Conservation (phyloP, 1,139 yeast genomes). For the Nakaseomyces nivariensis region DNA sequence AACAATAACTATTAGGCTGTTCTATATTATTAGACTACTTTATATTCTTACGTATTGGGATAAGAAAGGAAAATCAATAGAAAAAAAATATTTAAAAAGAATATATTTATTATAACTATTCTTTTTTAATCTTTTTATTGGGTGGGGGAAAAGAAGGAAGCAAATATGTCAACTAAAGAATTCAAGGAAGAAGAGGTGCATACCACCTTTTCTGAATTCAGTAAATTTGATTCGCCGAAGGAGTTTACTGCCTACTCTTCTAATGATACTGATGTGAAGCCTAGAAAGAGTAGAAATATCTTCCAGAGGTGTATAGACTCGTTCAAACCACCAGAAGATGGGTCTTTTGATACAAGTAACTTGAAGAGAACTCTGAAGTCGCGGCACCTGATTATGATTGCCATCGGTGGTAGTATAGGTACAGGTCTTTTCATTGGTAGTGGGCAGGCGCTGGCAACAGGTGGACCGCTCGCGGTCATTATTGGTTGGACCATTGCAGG, state of each 20-base stretch:
- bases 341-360: constrained; percentile 16
- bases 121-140: too few relatives aligned
- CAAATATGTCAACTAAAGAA: background rate
- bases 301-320: constrained; percentile 13
- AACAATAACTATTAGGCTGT: too few relatives aligned
- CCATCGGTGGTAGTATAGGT: constrained; percentile 74
- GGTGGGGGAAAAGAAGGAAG: too few relatives aligned
- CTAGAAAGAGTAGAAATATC: constrained; percentile 5
- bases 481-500: constrained; percentile 46
- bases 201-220: constrained; percentile 1
- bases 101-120: too few relatives aligned
- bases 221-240: constrained; percentile 1
- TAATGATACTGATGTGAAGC: background rate
- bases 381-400: constrained; percentile 34
- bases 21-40: too few relatives aligned
- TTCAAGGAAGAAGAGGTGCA: constrained; percentile 2
- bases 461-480: constrained; percentile 57
- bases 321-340: constrained; percentile 16
- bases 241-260: constrained; percentile 1
- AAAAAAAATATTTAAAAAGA: too few relatives aligned
- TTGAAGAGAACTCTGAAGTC: constrained; percentile 14
- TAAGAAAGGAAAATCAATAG: too few relatives aligned
- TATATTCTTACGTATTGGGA: too few relatives aligned
- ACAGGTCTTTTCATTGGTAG: constrained; percentile 65
- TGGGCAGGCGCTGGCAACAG: constrained; percentile 49